Evolutionary conservation across 129 eudicot genomes (phyloP).

Genomic region (Centrapalus pauciflorus): DNA sequence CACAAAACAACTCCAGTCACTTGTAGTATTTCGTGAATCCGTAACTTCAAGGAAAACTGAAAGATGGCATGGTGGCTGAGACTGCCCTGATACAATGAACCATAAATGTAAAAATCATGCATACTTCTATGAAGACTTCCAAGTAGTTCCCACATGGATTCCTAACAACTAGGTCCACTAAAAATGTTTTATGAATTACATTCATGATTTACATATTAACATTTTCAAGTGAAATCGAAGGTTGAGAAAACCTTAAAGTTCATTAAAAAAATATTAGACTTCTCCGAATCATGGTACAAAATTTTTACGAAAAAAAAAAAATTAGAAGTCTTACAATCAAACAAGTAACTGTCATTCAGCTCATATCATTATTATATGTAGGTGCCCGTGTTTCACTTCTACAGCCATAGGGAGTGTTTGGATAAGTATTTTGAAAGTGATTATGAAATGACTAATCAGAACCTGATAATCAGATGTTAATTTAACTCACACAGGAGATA

Average conservation of each 20-base stretch:
- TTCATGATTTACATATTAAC: background rate
- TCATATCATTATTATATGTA: background rate
- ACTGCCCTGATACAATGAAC: constrained; percentile 92
- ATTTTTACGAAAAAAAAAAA: background rate
- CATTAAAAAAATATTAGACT: background rate
- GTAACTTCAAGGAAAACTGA: constrained; percentile 98
- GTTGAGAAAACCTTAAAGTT: constrained; percentile 3
- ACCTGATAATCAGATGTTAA: too few species aligned
- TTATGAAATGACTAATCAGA: too few species aligned
- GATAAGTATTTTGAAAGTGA: too few species aligned
- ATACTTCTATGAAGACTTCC: constrained; percentile 2
- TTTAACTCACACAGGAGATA: too few species aligned
- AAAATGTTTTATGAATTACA: background rate
- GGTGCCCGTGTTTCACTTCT: background rate
- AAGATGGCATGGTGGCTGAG: constrained; percentile 99
- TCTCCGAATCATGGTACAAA: background rate
- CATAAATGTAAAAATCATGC: constrained; percentile 34
- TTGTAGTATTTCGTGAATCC: constrained; percentile 82
- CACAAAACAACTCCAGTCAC: constrained; percentile 98
- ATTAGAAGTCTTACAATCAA: background rate
- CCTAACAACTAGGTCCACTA: constrained; percentile 2
- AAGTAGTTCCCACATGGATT: background rate
- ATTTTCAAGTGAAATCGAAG: constrained; percentile 5
- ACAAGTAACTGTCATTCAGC: background rate
- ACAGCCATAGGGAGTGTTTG: too few species aligned